A percentile compares a stretch with the other conserved stretches of the same genome.
These are phyloP conservation scores for Stephanodiscus triporus DNA, from an alignment of 108 stramenopile species.

Conservation along the genomic window DNA sequence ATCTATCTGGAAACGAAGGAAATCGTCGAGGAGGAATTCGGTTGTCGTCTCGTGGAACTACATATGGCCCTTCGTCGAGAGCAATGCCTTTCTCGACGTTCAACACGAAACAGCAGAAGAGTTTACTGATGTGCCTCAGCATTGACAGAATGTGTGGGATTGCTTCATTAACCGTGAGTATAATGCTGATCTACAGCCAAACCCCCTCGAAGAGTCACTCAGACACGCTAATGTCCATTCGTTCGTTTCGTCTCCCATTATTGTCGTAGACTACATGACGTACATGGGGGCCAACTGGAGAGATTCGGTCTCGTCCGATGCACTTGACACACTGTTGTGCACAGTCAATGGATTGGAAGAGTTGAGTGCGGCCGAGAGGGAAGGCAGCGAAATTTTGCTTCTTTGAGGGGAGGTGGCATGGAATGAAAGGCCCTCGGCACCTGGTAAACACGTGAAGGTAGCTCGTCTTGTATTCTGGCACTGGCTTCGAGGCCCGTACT, in stretches of 20 bases:
- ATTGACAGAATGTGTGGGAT: slow-evolving; percentile 7
- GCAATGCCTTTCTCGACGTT: neutral
- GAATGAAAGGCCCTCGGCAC: neutral
- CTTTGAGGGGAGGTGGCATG: neutral
- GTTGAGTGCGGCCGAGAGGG: neutral
- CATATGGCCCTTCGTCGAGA: neutral
- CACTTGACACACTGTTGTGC: too few relatives aligned
- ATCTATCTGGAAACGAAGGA: neutral
- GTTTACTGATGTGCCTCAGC: neutral
- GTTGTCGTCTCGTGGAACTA: neutral
- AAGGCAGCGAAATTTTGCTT: neutral
- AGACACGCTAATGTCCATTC: too few relatives aligned
- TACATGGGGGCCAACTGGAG: too few relatives aligned
- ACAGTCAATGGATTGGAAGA: neutral
- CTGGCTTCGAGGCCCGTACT: too few relatives aligned
- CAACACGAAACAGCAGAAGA: neutral
- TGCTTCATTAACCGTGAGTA: slow-evolving; percentile 7
- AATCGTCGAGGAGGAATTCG: neutral
- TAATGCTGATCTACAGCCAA: too few relatives aligned
- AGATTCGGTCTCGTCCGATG: too few relatives aligned
- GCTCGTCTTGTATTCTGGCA: too few relatives aligned
- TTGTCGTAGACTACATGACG: too few relatives aligned
- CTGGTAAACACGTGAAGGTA: neutral
- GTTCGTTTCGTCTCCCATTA: too few relatives aligned
- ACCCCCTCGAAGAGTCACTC: too few relatives aligned